Evolutionary conservation across 192 early-diverging fungal genomes (phyloP), one percentile per base, ranked within the genome.

Genomic region (Geosiphon pyriformis): DNA sequence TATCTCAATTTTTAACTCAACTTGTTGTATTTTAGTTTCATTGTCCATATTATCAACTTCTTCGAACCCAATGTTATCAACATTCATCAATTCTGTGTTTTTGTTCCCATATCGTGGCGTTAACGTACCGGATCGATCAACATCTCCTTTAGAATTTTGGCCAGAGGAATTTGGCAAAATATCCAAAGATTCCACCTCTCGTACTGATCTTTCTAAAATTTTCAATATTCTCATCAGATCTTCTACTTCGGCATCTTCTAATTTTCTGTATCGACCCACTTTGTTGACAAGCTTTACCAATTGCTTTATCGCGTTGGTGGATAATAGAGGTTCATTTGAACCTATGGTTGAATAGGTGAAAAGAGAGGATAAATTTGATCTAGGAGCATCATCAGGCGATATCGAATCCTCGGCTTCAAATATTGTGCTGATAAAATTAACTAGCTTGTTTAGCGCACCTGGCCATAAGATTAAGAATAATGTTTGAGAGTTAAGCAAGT

Each of bases 341-440:
- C 26, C 22, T 37, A 57, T 37, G 26, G 46, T 57, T n/a, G 65
- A 57, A 17, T 34, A 37, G 37, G 57, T 6, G 3, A 67, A 22
- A n/a, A 67, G 26, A 12, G 54, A 48, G 29, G 35, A 27, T 22
- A 27, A 57, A 37, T n/a, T 26, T 2, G 35, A 12, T 47, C 31
- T 27, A 54, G 10, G 20, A n/a, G 34, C 8, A 35, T 23, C 31
- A n/a, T 67, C 65, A 2, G 35, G 12, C 18, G 18, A 22, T 23
- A 58, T 18, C 15, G 65, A 57, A 48, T 67, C 65, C 15, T 67
- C 65, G 10, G 65, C 52, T 22, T 67, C 65, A 48, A 67, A 67
- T 47, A 67, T 67, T 57, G 52, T 47, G 23, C 54, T 67, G 17
- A 67, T 57, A 29, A 50, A 57, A 27, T 57, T 55, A 18, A 67